Evolutionary conservation across 257 asterid species (phyloP), one percentile per base, ranked within the genome.

Genomic region (Lavandula angustifolia): DNA sequence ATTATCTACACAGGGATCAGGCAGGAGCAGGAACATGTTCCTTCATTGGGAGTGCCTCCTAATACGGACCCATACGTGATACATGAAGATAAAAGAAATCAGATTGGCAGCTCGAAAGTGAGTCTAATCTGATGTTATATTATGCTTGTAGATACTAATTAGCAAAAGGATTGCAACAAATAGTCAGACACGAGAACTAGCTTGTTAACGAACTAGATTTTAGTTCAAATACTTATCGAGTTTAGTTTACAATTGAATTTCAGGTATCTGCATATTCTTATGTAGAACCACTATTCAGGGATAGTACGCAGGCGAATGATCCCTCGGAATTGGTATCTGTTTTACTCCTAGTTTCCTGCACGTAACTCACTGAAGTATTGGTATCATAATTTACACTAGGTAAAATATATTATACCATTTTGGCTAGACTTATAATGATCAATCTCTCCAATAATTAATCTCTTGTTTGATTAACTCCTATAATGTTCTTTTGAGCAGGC

Each of bases 41-140:
- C 80, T 51, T 55, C 82, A 32, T 74, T 60, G 34, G 22, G 52
- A 17, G 35, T 48, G 31, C 69, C 79, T 64, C 75, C 75, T 12
- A 34, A 56, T 11, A 52, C 44, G 41, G 69, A 66, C 7, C 67
- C 47, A 62, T 55, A 78, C 68, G 11, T 46, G 22, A 56, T 64
- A 54, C 78, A 64, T 52, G 78, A 76, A 67, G 37, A 76, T 67
- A 71, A 37, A 62, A 58, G 37, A 54, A 71, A 71, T 69, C 80
- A 59, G 12, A 49, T 17, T 74, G 78, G 75, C 60, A 70, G 63
- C 62, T 80, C 81, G 12, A 62, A 58, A 59, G 86, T 80, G 63
- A 85, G 77, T 59, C 27, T 12, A 38, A 40, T 58, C 18, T 35
- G 60, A 64, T 50, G 8, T 13, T 54, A 7, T 31, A 9, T 44